Conservation (phyloP, 2,329 filamentous ascomycete species). For the Fusarium heterosporum region DNA sequence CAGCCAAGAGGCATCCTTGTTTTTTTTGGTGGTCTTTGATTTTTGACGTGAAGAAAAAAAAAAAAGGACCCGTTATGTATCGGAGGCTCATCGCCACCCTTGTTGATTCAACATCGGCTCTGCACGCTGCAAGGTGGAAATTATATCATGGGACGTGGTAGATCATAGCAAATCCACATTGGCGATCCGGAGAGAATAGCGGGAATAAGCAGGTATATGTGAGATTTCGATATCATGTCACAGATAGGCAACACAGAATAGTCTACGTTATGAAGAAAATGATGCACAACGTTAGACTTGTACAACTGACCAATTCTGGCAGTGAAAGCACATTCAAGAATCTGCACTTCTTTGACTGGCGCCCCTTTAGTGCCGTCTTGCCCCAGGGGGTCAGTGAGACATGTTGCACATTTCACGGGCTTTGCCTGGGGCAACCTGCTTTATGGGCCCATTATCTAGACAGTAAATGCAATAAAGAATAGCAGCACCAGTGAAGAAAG, state of each 20-base stretch:
- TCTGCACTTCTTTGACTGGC: slow-evolving; percentile 1
- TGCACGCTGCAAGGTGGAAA: slow-evolving; percentile 6
- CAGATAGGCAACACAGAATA: slow-evolving; percentile 15
- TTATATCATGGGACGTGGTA: slow-evolving; percentile 30
- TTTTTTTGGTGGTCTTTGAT: no score
- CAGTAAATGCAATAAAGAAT: slow-evolving; percentile 10
- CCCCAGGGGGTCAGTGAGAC: slow-evolving; percentile 35
- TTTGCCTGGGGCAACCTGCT: slow-evolving; percentile 37
- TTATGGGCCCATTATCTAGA: slow-evolving; percentile 19
- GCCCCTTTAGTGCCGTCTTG: slow-evolving; percentile 19
- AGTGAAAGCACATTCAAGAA: slow-evolving; percentile 18
- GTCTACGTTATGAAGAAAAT: slow-evolving; percentile 4
- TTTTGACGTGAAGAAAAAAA: no score
- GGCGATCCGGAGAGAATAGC: slow-evolving; percentile 22
- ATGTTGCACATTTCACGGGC: slow-evolving; percentile 20
- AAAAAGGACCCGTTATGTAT: not conserved
- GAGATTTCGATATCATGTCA: slow-evolving; percentile 5
- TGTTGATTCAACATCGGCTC: slow-evolving; percentile 14
- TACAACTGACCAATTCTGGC: slow-evolving; percentile 22
- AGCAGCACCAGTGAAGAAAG: slow-evolving; percentile 1
- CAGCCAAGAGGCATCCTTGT: slow-evolving; percentile 39
- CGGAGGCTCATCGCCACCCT: slow-evolving; percentile 31
- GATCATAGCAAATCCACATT: slow-evolving; percentile 34
- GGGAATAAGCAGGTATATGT: slow-evolving; percentile 23
- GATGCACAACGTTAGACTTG: slow-evolving; percentile 27